Percentiles rank a stretch among this genome's conserved stretches.
phyloP scores from a whole-genome alignment of 768 basidiomycete species.

The Auriscalpium microsporum region DNA sequence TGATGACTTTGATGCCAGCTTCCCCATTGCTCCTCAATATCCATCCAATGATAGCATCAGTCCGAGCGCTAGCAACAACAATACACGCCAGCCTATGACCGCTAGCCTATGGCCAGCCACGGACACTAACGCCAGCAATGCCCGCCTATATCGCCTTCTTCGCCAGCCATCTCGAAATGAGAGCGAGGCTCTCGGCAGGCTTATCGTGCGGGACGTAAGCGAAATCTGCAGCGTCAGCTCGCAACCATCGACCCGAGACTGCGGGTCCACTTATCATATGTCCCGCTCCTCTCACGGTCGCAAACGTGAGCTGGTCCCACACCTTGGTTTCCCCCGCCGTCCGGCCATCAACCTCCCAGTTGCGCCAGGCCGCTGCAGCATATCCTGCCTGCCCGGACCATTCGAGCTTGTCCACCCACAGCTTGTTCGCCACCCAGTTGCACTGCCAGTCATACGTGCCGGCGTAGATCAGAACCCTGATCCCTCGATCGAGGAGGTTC shows the following conservation, averaged over 20 bases:
- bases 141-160: conserved; percentile 28
- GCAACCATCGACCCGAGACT: too few species aligned
- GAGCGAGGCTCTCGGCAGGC: conserved; percentile 50
- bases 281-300: conserved; percentile 53
- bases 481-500: conserved; percentile 64
- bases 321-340: conserved; percentile 49
- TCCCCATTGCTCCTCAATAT: too few species aligned
- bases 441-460: conserved; percentile 77
- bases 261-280: conserved; percentile 44
- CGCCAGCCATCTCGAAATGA: conserved; percentile 60
- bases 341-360: conserved; percentile 53
- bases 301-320: conserved; percentile 52
- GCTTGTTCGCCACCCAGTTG: conserved; percentile 69
- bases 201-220: conserved; percentile 62
- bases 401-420: conserved; percentile 65
- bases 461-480: conserved; percentile 66
- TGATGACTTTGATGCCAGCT: too few species aligned
- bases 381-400: conserved; percentile 61
- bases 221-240: conserved; percentile 8
- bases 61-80: too few species aligned
- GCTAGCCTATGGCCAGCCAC: too few species aligned
- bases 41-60: too few species aligned
- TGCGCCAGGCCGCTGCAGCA: conserved; percentile 35
- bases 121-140: background rate
- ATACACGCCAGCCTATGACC: too few species aligned